phyloP scores from a whole-genome alignment of 139 green algal species.

The Chlorella sp. region DNA sequence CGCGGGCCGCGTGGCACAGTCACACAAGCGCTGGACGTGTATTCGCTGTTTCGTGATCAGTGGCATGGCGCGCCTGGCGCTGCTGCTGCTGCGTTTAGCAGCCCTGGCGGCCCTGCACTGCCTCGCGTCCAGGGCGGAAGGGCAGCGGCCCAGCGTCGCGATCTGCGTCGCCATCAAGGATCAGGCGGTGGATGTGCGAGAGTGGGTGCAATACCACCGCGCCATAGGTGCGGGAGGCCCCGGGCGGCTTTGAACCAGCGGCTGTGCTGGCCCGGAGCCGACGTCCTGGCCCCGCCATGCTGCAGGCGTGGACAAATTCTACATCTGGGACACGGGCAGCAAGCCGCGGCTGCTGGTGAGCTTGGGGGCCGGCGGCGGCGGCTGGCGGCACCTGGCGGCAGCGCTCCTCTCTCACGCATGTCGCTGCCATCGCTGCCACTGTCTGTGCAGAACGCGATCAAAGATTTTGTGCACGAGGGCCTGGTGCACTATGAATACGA shows the following conservation, averaged over 20 bases:
- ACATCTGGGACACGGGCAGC: conserved; percentile 52
- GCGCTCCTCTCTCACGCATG: too few species aligned
- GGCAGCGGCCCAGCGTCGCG: conserved; percentile 24
- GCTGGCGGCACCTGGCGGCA: not conserved
- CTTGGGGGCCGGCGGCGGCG: not conserved
- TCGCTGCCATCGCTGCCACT: too few species aligned
- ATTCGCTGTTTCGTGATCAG: too few species aligned
- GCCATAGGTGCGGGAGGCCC: conserved; percentile 33
- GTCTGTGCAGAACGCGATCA: conserved; percentile 32
- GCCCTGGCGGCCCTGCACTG: too few species aligned
- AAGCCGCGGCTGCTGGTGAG: conserved; percentile 31
- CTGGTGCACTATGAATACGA: conserved; percentile 44
- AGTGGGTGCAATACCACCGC: conserved; percentile 53
- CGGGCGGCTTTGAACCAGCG: not conserved
- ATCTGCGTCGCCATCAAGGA: conserved; percentile 49
- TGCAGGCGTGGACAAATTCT: conserved; percentile 43
- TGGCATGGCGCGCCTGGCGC: not conserved
- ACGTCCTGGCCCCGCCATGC: too few species aligned
- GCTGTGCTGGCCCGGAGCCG: too few species aligned
- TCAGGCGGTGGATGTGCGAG: conserved; percentile 44
- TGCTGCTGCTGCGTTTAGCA: not conserved
- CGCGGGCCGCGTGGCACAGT: too few species aligned
- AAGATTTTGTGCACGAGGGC: conserved; percentile 36
- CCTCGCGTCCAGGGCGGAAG: too few species aligned
- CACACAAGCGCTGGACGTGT: too few species aligned